Base-by-base conservation (phyloP, 176 grass and related monocot genomes). In the Microstegium vimineum region DNA sequence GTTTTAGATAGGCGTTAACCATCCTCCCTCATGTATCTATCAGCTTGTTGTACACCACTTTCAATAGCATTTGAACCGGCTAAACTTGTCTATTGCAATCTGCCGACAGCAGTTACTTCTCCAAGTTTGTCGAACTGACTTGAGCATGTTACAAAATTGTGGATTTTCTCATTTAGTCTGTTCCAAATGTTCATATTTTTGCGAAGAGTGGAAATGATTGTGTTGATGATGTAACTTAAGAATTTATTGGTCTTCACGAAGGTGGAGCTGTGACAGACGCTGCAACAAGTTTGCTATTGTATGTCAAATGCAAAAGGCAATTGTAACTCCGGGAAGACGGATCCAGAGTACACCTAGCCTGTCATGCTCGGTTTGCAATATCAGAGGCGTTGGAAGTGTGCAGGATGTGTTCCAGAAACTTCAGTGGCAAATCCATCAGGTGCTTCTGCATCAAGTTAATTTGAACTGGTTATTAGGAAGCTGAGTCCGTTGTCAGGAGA, bases 31-130 rank as follows among this genome's bases (percentile, higher is more conserved):
- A 38, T 62, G 65, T 63, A 42, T 82, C 70, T 8, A 35, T 66
- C 34, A 71, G 52, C 31, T 10, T 72, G 52, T 18, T 81, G 43
- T 78, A 56, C 63, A 34, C 31, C 2, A 3, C 59, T 25, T 63
- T 57, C 14, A 49, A 32, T 26, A 66, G 35, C 34, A 22, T 69
- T 69, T 8, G 4, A 17, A 17, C 36, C 14, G 23, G 15, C 36
- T 84, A 47, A 68, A 43, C 9, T 20, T 67, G 60, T 84, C 60
- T n/a, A 74, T 31, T 65, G 23, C 54, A 47, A 41, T 60, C 40
- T 60, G 27, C 2, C 46, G 15, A 20, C 6, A 14, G 8, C 43
- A 62, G 0, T 36, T 46, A 43, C 2, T 77, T 36, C 60, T n/a
- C 22, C n/a, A 28, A n/a, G 45, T 40, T 56, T 34, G 9, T 41